A percentile compares a stretch with the other conserved stretches of the same genome.
Evolutionary conservation across 2,329 filamentous ascomycete genomes (phyloP).

Genomic region (Trichoderma arundinaceum): DNA sequence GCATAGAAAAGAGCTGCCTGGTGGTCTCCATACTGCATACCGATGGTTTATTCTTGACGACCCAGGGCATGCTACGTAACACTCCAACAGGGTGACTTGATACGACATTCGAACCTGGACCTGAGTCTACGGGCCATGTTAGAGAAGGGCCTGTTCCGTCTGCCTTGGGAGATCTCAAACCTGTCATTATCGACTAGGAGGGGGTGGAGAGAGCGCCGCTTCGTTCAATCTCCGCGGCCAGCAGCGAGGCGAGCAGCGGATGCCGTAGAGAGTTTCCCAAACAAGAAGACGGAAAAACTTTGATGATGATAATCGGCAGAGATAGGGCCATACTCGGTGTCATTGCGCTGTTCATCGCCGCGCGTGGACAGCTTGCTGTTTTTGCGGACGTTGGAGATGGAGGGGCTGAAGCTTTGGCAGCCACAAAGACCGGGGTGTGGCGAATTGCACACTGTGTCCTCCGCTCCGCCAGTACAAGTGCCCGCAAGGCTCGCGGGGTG

Average conservation of each 20-base stretch:
- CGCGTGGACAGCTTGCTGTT: background rate
- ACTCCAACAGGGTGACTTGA: background rate
- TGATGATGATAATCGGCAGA: background rate
- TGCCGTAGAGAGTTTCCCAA: background rate
- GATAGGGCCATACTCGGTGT: background rate
- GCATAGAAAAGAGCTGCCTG: constrained; percentile 1
- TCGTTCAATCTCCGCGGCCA: background rate
- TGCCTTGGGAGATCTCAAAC: constrained; percentile 16
- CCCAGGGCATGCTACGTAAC: constrained; percentile 22
- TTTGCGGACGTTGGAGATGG: constrained; percentile 2
- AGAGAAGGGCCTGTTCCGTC: constrained; percentile 6
- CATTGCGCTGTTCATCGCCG: background rate
- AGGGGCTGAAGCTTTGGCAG: constrained; percentile 29
- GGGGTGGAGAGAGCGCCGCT: background rate
- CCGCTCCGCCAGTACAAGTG: constrained; percentile 6
- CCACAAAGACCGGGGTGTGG: constrained; percentile 17
- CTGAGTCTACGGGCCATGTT: constrained; percentile 5
- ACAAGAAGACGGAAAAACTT: background rate
- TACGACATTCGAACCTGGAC: background rate
- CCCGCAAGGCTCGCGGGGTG: background rate
- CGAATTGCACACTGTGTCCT: constrained; percentile 12
- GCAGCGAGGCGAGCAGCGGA: background rate
- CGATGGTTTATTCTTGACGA: background rate
- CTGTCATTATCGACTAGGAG: constrained; percentile 6
- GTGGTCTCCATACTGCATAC: constrained; percentile 3